Evolutionary conservation across 2,329 filamentous ascomycete genomes (phyloP).

Genomic region (Fusarium verticillioides): DNA sequence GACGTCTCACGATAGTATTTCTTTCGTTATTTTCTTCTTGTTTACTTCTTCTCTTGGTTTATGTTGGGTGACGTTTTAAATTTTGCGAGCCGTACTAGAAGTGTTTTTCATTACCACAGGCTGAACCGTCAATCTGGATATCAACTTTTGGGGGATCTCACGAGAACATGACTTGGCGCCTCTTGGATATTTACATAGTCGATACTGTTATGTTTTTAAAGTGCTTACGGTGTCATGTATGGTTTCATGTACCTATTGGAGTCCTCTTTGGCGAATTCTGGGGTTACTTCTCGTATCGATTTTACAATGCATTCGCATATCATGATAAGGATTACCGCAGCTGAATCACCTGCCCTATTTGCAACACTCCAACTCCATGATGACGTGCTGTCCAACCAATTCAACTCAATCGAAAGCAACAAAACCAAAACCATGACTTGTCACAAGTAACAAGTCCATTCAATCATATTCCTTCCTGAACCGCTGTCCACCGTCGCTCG

Average conservation of each 20-base stretch:
- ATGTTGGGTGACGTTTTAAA: background rate
- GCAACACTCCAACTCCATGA: background rate
- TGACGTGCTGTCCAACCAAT: background rate
- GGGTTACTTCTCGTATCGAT: background rate
- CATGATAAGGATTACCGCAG: background rate
- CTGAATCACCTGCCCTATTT: background rate
- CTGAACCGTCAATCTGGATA: background rate
- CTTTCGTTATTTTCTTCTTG: background rate
- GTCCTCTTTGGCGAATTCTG: background rate
- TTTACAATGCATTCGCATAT: background rate
- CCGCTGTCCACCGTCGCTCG: constrained; percentile 17
- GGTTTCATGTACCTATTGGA: background rate
- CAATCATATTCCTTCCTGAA: background rate
- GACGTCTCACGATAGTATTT: constrained; percentile 22
- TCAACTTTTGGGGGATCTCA: constrained; percentile 12
- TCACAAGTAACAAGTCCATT: background rate
- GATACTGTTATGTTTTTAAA: background rate
- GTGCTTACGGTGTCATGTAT: background rate
- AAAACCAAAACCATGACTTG: background rate
- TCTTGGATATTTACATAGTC: background rate
- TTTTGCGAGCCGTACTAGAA: background rate
- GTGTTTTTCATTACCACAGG: background rate
- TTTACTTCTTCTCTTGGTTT: background rate
- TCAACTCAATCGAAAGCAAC: background rate
- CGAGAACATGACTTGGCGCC: constrained; percentile 28